phyloP scores from a whole-genome alignment of 2,329 filamentous ascomycete species.

The Dactylellina leptospora region DNA sequence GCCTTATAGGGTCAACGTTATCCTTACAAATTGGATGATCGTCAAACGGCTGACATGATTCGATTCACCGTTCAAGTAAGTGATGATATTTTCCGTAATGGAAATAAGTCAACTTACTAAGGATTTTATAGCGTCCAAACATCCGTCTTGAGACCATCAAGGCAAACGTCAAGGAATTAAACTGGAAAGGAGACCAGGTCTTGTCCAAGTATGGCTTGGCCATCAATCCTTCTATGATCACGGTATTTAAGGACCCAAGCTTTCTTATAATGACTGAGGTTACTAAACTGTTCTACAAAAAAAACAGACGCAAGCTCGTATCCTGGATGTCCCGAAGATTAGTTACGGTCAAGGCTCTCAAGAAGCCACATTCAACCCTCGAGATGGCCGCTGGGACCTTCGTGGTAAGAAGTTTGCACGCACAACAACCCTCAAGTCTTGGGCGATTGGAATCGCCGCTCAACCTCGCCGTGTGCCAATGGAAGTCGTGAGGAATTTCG shows the following conservation, averaged over 20 bases:
- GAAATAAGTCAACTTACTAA: conserved; percentile 3
- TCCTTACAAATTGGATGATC: conserved; percentile 68
- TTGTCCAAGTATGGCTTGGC: conserved; percentile 77
- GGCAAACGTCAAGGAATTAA: conserved; percentile 71
- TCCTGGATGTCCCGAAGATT: conserved; percentile 76
- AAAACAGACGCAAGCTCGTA: conserved; percentile 71
- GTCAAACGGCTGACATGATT: conserved; percentile 85
- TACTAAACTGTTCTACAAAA: conserved; percentile 17
- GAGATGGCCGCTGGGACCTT: conserved; percentile 84
- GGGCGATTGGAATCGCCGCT: conserved; percentile 71
- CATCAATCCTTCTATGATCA: conserved; percentile 72
- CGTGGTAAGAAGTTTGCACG: conserved; percentile 79
- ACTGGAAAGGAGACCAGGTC: conserved; percentile 74
- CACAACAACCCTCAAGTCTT: conserved; percentile 73
- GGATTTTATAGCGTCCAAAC: conserved; percentile 64
- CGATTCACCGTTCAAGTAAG: conserved; percentile 76
- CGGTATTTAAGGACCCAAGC: too few species aligned
- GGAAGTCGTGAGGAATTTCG: conserved; percentile 65
- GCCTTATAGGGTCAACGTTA: conserved; percentile 66
- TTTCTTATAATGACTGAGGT: not conserved
- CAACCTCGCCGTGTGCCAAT: conserved; percentile 66
- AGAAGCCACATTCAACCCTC: conserved; percentile 53
- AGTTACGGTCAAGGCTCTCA: conserved; percentile 66
- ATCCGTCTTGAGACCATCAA: conserved; percentile 75
- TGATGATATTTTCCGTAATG: not conserved